Evolutionary conservation across 2,329 filamentous ascomycete species (phyloP), one percentile per base, ranked within the genome.

Genomic region (Akanthomyces dipterigenus): DNA sequence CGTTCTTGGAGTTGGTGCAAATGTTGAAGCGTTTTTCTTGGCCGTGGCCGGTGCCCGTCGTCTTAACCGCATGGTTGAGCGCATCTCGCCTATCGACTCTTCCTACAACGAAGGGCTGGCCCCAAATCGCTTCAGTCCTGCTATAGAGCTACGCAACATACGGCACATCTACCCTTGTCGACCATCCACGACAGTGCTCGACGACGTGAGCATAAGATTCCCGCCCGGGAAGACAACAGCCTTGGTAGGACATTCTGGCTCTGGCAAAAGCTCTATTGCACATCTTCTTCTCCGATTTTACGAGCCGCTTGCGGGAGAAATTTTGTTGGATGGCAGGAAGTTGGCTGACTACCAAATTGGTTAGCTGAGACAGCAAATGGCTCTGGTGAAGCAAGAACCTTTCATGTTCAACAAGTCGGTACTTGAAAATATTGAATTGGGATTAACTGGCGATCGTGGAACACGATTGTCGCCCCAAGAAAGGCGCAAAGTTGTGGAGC

Each of bases 261-360:
- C 71, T 20, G 80, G 80, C 0, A 83, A 83, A 61, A 80, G 76
- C 38, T 82, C 79, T 1, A 72, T 82, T 5, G 72, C 82, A 0
- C 76, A 75, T 1, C 67, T 84, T 3, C 63, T 83, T 0, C 78
- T 82, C 65, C 70, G 83, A 2, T 85, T 84, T 70, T 87, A 85
- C 66, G 75, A 80, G 26, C 75, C 79, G 1, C 70, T 72, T 1
- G 68, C 72, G 0, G 79, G 78, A 1, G 56, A 61, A 1, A 72
- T 80, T 20, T 61, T 63, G 5, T 66, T 79, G 3, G 78, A 75
- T 14, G 69, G 69, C 4, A 68, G 71, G 16, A 68, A 76, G 26
- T 72, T 80, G 20, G n/a, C 20, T 4, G 67, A 72, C 2, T 63
- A 78, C 16, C 74, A 80, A 43, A 62, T 79, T 7, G 75, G 74